phyloP scores from a whole-genome alignment of 768 basidiomycete species.

The Suillus spraguei region DNA sequence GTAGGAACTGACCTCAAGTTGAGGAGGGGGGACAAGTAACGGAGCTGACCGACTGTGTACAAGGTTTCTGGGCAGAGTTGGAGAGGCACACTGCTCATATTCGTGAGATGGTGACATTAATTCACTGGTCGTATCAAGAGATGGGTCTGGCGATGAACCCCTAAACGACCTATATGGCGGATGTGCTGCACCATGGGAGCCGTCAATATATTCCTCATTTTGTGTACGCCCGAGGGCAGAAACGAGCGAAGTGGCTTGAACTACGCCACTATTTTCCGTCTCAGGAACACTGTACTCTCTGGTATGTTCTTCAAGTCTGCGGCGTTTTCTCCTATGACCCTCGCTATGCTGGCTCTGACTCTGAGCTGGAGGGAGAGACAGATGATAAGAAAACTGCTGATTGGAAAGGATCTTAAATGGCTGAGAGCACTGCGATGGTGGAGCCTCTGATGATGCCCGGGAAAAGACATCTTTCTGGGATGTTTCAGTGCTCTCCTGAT shows the following conservation, averaged over 20 bases:
- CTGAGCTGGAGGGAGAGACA: background rate
- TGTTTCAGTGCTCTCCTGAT: background rate
- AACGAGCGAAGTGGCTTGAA: background rate
- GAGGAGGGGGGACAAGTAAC: background rate
- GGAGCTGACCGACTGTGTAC: background rate
- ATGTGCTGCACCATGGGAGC: too few relatives aligned
- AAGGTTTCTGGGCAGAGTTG: background rate
- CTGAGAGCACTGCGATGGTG: conserved; percentile 8
- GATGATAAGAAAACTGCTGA: background rate
- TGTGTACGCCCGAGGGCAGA: background rate
- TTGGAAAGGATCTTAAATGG: conserved; percentile 25
- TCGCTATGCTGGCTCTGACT: conserved; percentile 8
- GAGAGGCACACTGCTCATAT: background rate
- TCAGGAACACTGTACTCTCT: background rate
- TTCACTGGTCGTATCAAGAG: background rate
- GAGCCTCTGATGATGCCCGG: background rate
- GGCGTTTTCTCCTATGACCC: background rate
- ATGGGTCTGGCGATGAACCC: background rate
- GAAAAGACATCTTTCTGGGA: background rate
- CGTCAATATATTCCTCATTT: background rate
- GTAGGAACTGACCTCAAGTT: background rate
- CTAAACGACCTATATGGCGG: conserved; percentile 1
- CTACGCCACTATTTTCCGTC: background rate
- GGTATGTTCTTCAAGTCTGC: background rate
- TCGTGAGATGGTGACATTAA: background rate